Percentiles rank a stretch among this genome's conserved stretches.
phyloP scores from a whole-genome alignment of 768 basidiomycete genomes.

The Hygrocybe coccinea region DNA sequence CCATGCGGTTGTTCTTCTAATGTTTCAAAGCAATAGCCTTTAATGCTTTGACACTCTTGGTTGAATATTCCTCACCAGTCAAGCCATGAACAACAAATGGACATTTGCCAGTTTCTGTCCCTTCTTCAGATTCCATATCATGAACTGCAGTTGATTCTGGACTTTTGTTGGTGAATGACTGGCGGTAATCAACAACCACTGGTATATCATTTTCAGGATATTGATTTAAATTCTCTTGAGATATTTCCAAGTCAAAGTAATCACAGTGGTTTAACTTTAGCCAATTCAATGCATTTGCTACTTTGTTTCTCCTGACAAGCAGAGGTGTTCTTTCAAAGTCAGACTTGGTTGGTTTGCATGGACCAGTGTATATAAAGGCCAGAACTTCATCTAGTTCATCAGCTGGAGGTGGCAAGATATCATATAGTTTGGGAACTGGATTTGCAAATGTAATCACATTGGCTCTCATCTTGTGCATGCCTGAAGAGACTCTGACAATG shows the following conservation, averaged over 20 bases:
- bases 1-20: constrained; percentile 10
- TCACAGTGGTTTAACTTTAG: background rate
- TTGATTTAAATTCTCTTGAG: constrained; percentile 10
- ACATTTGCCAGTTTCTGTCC: constrained; percentile 19
- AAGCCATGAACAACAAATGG: constrained; percentile 28
- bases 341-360: constrained; percentile 9
- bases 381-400: constrained; percentile 19
- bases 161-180: background rate
- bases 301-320: constrained; percentile 21
- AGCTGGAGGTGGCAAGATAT: constrained; percentile 16
- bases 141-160: constrained; percentile 9
- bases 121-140: constrained; percentile 21
- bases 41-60: constrained; percentile 9
- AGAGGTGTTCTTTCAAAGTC: constrained; percentile 20
- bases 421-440: constrained; percentile 14
- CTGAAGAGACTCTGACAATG: constrained; percentile 27
- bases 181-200: constrained; percentile 15
- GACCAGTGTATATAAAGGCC: background rate
- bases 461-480: constrained; percentile 30
- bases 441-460: background rate
- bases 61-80: constrained; percentile 14
- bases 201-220: constrained; percentile 13
- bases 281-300: background rate
- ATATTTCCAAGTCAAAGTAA: constrained; percentile 17
- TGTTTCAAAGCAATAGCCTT: constrained; percentile 16